Evolutionary conservation across 2,329 filamentous ascomycete genomes (phyloP), one percentile per base, ranked within the genome.

Genomic region (Aspergillus costaricaensis): DNA sequence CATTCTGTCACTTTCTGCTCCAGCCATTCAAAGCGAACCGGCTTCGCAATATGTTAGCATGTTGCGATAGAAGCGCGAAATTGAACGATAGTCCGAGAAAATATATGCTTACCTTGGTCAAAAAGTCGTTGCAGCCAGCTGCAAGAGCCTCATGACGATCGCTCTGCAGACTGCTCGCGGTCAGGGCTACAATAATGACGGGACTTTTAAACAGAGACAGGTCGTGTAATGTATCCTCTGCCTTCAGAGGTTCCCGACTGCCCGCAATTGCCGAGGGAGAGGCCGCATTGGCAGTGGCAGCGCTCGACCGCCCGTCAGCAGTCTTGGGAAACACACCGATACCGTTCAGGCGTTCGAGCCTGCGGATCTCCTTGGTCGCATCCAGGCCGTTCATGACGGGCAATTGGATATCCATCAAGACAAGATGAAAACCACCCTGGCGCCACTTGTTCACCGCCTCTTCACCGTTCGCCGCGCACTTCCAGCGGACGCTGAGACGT

Each of bases 1-100:
- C 95, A 99, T 82, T 99, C 95, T 79, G 96, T 97, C 68, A 98
- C 93, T 77, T 99, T 99, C 60, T 94, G 88, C 76, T 97, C 92
- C 25, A 99, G 86, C 93, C 94, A 99, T 61, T 96, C 90, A 73
- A 97, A 97, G 75, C 96, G 96, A 67, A 99, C 94, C 19, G 95
- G 95, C 91, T 96, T 51, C 10, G 32, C 5, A 36, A n/a, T 65
- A 43, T 64, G 57, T 19, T 39, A 30, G 23, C 41, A n/a, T 21
- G 10, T 10, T 25, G 12, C 12, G 32, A 36, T 36, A 36, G 32
- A 36, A 30, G 9, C 12, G 10, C 32, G 32, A 14, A 5, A 36
- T 1, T 14, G 32, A 6, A 36, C 5, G 5, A 36, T 36, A 36
- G 32, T 14, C 32, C 32, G 12, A 32, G 12, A 12, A 12, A 12